phyloP scores from a whole-genome alignment of 2,329 filamentous ascomycete species.

The Phialophora verrucosa region DNA sequence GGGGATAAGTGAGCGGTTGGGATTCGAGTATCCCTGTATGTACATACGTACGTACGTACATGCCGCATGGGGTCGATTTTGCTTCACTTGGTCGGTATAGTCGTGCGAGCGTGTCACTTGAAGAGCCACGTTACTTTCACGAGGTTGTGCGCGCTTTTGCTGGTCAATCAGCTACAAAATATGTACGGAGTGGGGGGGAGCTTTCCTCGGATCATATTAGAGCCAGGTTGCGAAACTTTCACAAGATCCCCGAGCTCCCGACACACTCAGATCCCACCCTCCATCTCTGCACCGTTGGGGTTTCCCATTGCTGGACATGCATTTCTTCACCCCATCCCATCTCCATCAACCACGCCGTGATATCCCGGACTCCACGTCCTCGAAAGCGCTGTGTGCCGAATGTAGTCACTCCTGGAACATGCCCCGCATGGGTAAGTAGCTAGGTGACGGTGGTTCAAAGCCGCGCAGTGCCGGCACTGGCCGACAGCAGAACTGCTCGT shows the following conservation, averaged over 20 bases:
- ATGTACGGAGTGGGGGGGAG: background rate
- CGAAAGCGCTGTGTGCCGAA: background rate
- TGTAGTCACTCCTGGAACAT: background rate
- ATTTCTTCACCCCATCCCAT: background rate
- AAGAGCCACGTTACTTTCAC: background rate
- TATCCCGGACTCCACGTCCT: background rate
- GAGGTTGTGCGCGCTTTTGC: background rate
- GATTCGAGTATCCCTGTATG: background rate
- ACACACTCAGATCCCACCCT: background rate
- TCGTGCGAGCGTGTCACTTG: background rate
- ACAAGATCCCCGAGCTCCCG: background rate
- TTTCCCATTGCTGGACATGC: background rate
- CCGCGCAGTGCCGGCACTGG: no score
- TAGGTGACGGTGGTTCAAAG: background rate
- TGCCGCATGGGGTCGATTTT: background rate
- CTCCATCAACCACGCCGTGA: background rate
- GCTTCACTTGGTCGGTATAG: background rate
- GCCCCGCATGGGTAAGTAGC: background rate
- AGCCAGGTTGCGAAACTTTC: background rate
- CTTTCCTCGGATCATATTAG: background rate
- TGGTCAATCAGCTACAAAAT: background rate
- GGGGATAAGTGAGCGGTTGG: slow-evolving; percentile 12
- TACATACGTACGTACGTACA: background rate
- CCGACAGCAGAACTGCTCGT: background rate
- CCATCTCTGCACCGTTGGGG: no score